Conservation (phyloP, 768 basidiomycete genomes). For the Tulasnella sp. region DNA sequence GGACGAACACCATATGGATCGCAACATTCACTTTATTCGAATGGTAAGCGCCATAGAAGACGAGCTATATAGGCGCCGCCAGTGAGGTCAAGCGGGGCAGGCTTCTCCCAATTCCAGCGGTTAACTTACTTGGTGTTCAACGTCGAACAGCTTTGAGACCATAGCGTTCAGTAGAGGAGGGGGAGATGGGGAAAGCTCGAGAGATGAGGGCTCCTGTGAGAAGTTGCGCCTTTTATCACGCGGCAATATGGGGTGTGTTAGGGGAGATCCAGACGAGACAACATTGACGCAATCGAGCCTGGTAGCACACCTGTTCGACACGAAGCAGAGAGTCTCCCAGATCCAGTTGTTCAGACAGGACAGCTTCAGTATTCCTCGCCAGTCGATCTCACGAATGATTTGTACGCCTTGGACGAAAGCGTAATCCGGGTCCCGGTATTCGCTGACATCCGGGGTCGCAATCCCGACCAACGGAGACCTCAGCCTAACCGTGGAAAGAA, state of each 20-base stretch:
- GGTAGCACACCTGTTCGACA: neutral
- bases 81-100: conserved; percentile 1
- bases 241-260: neutral
- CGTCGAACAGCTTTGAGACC: conserved; percentile 44
- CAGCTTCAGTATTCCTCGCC: neutral
- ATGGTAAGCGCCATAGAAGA: conserved; percentile 93
- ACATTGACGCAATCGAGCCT: neutral
- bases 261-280: neutral
- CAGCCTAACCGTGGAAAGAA: neutral
- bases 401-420: neutral
- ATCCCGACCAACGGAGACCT: conserved; percentile 1
- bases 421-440: neutral
- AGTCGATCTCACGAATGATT: neutral
- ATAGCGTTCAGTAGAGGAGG: neutral
- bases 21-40: conserved; percentile 70
- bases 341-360: neutral
- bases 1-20: conserved; percentile 83
- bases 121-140: conserved; percentile 56
- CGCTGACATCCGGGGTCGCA: conserved; percentile 10
- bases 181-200: neutral
- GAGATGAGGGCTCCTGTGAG: neutral
- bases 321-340: neutral
- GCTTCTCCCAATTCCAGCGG: neutral
- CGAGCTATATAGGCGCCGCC: conserved; percentile 49
- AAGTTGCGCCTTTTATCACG: neutral